Percentiles rank a stretch among this genome's conserved stretches.
These are phyloP conservation scores for Protomyces pachydermus DNA, from an alignment of 1,139 yeast genomes.

Conservation along the genomic window DNA sequence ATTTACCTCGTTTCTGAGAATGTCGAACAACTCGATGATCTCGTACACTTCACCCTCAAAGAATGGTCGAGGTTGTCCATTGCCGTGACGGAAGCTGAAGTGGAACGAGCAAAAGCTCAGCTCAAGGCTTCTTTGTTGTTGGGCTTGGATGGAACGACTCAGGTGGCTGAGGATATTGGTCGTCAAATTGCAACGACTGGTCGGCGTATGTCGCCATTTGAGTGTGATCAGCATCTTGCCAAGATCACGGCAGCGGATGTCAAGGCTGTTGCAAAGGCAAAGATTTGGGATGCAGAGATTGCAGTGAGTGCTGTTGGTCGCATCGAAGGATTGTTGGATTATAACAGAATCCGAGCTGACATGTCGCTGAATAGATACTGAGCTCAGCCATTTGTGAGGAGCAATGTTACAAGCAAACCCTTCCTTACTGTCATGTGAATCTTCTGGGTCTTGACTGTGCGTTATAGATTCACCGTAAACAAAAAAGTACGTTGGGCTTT, in stretches of 20 bases:
- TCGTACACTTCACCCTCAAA: constrained; percentile 65
- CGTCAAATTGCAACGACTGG: constrained; percentile 96
- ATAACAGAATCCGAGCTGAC: constrained; percentile 43
- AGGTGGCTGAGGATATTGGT: constrained; percentile 96
- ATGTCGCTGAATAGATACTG: constrained; percentile 27
- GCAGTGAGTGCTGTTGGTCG: constrained; percentile 91
- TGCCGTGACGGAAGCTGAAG: constrained; percentile 82
- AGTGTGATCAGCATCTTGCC: constrained; percentile 80
- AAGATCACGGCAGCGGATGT: constrained; percentile 74
- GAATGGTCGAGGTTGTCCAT: constrained; percentile 85
- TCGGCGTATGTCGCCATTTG: constrained; percentile 81
- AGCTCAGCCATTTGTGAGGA: no score
- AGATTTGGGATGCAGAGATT: constrained; percentile 70
- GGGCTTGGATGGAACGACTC: constrained; percentile 90
- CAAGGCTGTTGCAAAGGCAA: constrained; percentile 80
- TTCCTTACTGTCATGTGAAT: no score
- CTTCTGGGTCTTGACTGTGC: no score
- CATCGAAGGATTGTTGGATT: constrained; percentile 58
- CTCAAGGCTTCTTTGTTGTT: constrained; percentile 84
- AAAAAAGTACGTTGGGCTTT: no score
- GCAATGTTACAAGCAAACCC: no score
- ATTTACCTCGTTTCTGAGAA: constrained; percentile 83
- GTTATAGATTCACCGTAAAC: no score
- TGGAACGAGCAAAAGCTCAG: constrained; percentile 90
- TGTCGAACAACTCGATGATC: constrained; percentile 58